A percentile compares a stretch with the other conserved stretches of the same genome.
phyloP scores from a whole-genome alignment of 805 yeast genomes.

The Monosporozyma siamensis region DNA sequence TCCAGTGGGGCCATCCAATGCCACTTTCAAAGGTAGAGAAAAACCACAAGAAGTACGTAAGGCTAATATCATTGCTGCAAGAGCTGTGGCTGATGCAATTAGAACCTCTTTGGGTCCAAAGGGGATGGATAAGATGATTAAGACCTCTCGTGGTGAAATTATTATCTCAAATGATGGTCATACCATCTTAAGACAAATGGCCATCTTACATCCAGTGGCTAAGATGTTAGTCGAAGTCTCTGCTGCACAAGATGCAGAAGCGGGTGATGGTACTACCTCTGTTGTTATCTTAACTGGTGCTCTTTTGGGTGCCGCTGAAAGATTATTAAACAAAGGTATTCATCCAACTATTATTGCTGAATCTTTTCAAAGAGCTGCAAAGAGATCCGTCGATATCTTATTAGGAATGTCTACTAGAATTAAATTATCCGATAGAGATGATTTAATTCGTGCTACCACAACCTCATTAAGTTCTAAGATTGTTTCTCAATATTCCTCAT shows the following conservation, averaged over 20 bases:
- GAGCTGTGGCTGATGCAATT: conserved; percentile 92
- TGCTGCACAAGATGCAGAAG: conserved; percentile 97
- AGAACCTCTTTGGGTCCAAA: conserved; percentile 95
- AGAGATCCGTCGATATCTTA: conserved; percentile 70
- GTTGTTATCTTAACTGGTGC: conserved; percentile 96
- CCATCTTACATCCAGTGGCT: conserved; percentile 97
- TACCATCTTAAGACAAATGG: conserved; percentile 94
- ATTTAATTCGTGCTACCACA: conserved; percentile 82
- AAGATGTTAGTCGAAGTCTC: conserved; percentile 95
- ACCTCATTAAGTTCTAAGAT: conserved; percentile 92
- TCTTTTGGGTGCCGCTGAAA: conserved; percentile 88
- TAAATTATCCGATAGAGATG: conserved; percentile 70
- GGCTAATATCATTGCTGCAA: conserved; percentile 82
- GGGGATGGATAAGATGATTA: conserved; percentile 99
- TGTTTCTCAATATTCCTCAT: conserved; percentile 81
- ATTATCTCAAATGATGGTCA: conserved; percentile 97
- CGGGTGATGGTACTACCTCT: conserved; percentile 99
- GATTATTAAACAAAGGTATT: conserved; percentile 76
- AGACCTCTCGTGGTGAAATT: conserved; percentile 84
- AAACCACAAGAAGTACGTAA: conserved; percentile 92
- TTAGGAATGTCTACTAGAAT: conserved; percentile 78
- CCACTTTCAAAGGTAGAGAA: conserved; percentile 85
- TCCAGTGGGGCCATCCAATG: conserved; percentile 48
- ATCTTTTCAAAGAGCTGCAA: conserved; percentile 82
- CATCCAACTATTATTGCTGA: conserved; percentile 95